Base-by-base conservation (phyloP, 805 yeast genomes). In the Suhomyces tanzawaensis region DNA sequence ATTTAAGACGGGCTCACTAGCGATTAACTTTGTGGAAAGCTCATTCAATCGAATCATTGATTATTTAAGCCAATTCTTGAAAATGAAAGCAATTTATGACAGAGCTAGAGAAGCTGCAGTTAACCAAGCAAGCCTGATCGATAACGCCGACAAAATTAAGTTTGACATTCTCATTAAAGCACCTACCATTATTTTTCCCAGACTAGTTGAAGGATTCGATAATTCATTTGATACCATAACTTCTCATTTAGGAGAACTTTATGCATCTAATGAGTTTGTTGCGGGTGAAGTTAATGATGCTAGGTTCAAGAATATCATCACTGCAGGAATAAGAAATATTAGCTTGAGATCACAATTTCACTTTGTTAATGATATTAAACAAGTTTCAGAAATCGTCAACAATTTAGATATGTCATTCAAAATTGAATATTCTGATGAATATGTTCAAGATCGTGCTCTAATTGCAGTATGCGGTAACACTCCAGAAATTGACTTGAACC, bases 1-100 rank as follows among this genome's bases (percentile, higher is more conserved):
- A 33, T 77, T 87, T 56, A 74, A 78, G 14, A 77, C 95, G 0
- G 95, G 95, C 0, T 79, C 96, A 0, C 66, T 87, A 48, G 78
- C 76, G 40, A 61, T 93, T 4, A 85, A 81, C 55, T 85, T 90
- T 54, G 81, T 88, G 14, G 96, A 91, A 50, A 84, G 80, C 42
- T 84, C 97, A 0, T 72, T 89, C 41, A 72, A 80, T 23, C 75
- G 81, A 46, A 74, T 95, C 8, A 52, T 83, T 21, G 69, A 74
- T 8, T 91, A 79, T 51, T 64, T 88, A 50, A 77, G 77, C 46
- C 84, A 83, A 48, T 85, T 95, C 52, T 82, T 79, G 41, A 76
- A 76, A 48, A 87, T 91, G 95, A 93, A 93, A 59, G 77, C 76
- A 3, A 71, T 90, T n/a, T 95, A 85, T 58, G 99, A 93, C 52